Conservation (phyloP, 2,329 filamentous ascomycete species). For the Plenodomus lindquistii region DNA sequence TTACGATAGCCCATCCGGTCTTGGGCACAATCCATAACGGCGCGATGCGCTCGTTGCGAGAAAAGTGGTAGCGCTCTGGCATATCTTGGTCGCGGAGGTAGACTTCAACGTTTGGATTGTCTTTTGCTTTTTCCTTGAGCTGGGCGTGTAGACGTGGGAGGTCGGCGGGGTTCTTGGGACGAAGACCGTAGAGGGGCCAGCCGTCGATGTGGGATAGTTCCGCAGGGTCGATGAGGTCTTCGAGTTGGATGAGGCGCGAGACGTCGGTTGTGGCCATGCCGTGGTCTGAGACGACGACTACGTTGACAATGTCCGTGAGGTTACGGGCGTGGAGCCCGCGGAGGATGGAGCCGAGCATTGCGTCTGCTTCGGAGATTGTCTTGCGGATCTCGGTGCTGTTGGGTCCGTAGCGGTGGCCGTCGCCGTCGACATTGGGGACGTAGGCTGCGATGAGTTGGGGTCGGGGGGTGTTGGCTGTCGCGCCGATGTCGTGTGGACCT, state of each 20-base stretch:
- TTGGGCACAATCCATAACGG: slow-evolving; percentile 94
- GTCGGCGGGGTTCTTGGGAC: slow-evolving; percentile 72
- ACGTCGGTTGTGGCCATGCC: slow-evolving; percentile 95
- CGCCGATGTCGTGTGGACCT: slow-evolving; percentile 64
- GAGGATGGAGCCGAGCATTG: slow-evolving; percentile 79
- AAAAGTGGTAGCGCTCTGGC: slow-evolving; percentile 92
- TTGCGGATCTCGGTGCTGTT: slow-evolving; percentile 88
- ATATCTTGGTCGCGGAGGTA: slow-evolving; percentile 86
- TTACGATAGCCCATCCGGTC: slow-evolving; percentile 89
- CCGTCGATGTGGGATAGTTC: slow-evolving; percentile 86
- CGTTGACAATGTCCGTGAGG: slow-evolving; percentile 85
- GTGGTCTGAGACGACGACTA: slow-evolving; percentile 96
- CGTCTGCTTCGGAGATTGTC: slow-evolving; percentile 79
- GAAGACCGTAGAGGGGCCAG: slow-evolving; percentile 89
- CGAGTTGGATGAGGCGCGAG: slow-evolving; percentile 80
- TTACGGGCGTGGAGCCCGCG: slow-evolving; percentile 78
- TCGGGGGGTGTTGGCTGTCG: slow-evolving; percentile 58
- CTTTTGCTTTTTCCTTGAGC: slow-evolving; percentile 57
- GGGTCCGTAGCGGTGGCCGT: slow-evolving; percentile 86
- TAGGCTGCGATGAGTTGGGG: slow-evolving; percentile 94
- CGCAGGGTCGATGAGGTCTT: slow-evolving; percentile 79
- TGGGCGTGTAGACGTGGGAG: slow-evolving; percentile 69
- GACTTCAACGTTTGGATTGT: slow-evolving; percentile 76
- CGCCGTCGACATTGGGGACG: slow-evolving; percentile 86
- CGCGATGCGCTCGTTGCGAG: slow-evolving; percentile 83